These are phyloP conservation scores for Rhodotorula graminis DNA, from an alignment of 768 basidiomycete species.

Conservation along the genomic window DNA sequence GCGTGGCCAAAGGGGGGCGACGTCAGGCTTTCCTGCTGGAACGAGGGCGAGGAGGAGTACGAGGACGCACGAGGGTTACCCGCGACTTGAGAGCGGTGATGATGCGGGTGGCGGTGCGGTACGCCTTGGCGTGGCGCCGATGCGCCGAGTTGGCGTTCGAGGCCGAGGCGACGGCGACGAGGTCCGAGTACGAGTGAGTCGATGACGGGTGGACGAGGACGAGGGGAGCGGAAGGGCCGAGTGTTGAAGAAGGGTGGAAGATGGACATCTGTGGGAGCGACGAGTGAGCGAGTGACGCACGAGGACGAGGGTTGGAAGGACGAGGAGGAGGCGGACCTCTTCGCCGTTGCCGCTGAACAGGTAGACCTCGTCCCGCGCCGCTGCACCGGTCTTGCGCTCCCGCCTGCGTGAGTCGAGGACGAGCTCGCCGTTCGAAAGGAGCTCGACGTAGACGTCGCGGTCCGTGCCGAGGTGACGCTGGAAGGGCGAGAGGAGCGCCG, in stretches of 20 bases:
- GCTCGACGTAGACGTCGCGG: background rate
- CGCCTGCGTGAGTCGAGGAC: background rate
- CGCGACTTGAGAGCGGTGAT: background rate
- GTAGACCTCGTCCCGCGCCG: background rate
- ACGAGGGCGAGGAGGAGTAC: no score
- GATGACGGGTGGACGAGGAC: background rate
- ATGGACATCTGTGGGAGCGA: slow-evolving; percentile 2
- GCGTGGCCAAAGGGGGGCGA: no score
- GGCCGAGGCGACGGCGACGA: background rate
- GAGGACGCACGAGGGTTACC: background rate
- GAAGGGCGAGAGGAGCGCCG: background rate
- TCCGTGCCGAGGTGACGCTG: background rate
- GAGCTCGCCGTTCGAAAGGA: background rate
- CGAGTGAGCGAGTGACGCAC: no score
- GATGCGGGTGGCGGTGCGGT: background rate
- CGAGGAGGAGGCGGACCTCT: background rate
- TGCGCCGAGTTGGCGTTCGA: background rate
- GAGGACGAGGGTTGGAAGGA: no score
- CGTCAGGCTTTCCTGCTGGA: no score
- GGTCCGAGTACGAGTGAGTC: background rate
- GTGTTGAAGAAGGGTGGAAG: background rate
- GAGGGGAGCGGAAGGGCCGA: background rate
- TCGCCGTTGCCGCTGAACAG: background rate
- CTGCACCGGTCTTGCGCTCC: background rate
- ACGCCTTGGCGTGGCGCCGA: background rate